Conservation (phyloP, 1,284 basidiomycete species). For the Ustilago xerochloae region DNA sequence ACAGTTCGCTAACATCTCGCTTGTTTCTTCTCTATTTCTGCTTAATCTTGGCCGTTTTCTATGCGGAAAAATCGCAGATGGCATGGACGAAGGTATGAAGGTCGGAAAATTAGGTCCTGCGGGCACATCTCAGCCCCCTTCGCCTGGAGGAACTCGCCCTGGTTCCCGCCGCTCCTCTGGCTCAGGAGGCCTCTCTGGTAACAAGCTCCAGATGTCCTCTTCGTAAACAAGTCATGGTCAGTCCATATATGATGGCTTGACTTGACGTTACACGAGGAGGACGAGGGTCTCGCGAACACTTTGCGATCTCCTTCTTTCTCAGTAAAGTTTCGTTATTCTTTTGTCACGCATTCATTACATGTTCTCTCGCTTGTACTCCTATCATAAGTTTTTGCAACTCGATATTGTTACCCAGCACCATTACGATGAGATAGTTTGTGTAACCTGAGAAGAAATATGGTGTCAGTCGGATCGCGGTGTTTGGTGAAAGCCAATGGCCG, state of each 20-base stretch:
- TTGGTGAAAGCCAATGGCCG: not conserved
- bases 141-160: constrained; percentile 55
- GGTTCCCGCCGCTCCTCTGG: constrained; percentile 62
- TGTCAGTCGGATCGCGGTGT: not conserved
- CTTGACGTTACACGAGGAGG: constrained; percentile 1
- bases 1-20: not conserved
- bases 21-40: not conserved
- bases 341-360: not conserved
- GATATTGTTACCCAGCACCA: constrained; percentile 5
- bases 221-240: constrained; percentile 12
- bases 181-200: constrained; percentile 59
- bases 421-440: not conserved
- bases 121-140: constrained; percentile 63
- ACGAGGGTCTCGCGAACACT: not conserved
- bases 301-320: not conserved
- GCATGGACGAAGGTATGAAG: constrained; percentile 50
- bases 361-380: constrained; percentile 13
- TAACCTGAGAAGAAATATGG: not conserved
- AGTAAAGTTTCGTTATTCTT: not conserved
- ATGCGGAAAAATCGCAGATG: not conserved
- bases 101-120: constrained; percentile 64
- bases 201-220: constrained; percentile 61
- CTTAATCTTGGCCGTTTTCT: not conserved
- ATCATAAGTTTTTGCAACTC: constrained; percentile 1
- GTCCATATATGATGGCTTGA: not conserved